A percentile compares a stretch with the other conserved stretches of the same genome.
Evolutionary conservation across 176 grass and related monocot species (phyloP).

Genomic region (Avena sativa): DNA sequence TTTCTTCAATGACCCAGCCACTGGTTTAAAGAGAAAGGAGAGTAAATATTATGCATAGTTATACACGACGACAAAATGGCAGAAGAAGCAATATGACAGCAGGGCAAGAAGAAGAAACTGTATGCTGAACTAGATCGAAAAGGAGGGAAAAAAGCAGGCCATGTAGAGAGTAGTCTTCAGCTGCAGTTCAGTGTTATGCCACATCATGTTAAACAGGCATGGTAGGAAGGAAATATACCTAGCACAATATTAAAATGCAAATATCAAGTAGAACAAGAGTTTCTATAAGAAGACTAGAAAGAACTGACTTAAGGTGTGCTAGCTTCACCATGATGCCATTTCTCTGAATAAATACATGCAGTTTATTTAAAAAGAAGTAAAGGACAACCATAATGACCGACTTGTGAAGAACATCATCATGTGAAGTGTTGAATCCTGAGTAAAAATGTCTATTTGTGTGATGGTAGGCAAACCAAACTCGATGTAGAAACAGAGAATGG

Average conservation of each 20-base stretch:
- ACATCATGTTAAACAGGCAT: conserved; percentile 21
- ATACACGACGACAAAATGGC: background rate
- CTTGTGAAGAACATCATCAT: conserved; percentile 4
- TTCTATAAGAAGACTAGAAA: conserved; percentile 21
- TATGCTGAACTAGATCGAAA: conserved; percentile 10
- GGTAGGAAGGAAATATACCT: conserved; percentile 38
- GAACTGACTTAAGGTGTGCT: background rate
- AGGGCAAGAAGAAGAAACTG: conserved; percentile 22
- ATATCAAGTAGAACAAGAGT: conserved; percentile 17
- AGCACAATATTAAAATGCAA: conserved; percentile 28
- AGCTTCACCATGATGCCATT: conserved; percentile 2
- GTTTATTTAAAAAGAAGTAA: background rate
- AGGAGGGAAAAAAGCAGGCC: background rate
- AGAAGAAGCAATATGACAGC: conserved; percentile 26
- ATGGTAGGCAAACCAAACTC: background rate
- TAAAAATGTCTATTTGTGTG: background rate
- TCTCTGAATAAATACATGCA: background rate
- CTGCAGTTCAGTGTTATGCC: conserved; percentile 10
- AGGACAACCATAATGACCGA: background rate
- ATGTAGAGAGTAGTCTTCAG: background rate
- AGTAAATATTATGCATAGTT: conserved; percentile 31
- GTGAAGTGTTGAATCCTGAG: background rate
- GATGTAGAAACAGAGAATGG: conserved; percentile 6
- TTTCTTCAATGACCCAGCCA: conserved; percentile 41
- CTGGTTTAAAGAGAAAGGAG: conserved; percentile 53